Base-by-base conservation (phyloP, 805 yeast species). In the Hemisphaericaspora nanyangensis region DNA sequence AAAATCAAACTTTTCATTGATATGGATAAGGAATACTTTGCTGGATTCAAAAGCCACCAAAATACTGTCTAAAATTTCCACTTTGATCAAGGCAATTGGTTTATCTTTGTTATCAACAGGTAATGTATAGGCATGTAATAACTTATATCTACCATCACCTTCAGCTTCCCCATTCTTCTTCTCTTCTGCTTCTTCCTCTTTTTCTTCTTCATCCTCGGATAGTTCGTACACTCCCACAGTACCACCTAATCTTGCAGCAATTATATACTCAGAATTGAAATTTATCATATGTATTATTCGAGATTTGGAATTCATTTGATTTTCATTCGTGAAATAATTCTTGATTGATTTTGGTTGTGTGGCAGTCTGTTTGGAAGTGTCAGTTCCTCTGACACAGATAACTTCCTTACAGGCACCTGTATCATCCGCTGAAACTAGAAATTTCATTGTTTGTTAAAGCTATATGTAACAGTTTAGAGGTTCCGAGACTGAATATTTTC, bases 281-380 rank as follows among this genome's bases (percentile, higher is more conserved):
- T 48, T 42, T 5, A 54, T 38, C 52, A 70, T 48, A 31, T 65
- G n/a, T n/a, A n/a, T n/a, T n/a, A n/a, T n/a, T n/a, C n/a, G n/a
- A n/a, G n/a, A n/a, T n/a, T n/a, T n/a, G n/a, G n/a, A n/a, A n/a
- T n/a, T n/a, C n/a, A n/a, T n/a, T n/a, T n/a, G n/a, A n/a, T n/a
- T n/a, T n/a, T n/a, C n/a, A n/a, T n/a, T 56, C 7, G 49, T 49
- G 34, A 70, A 60, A 37, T 69, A 67, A 17, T 72, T 63, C 32
- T 63, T 68, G 10, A 82, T 67, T 16, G 76, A 61, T 36, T 67
- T 70, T 0, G 95, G 95, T 53, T 82, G 85, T 10, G 65, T 60
- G 0, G 83, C 82, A 25, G 75, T 74, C 52, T 82, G 79, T 30
- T 70, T 67, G 5, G 96, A 84, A 3, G 96, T 88, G 52, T 90